These are phyloP conservation scores for Fraxinus angustifolia DNA, from an alignment of 305 asterid genomes.

Conservation along the genomic window DNA sequence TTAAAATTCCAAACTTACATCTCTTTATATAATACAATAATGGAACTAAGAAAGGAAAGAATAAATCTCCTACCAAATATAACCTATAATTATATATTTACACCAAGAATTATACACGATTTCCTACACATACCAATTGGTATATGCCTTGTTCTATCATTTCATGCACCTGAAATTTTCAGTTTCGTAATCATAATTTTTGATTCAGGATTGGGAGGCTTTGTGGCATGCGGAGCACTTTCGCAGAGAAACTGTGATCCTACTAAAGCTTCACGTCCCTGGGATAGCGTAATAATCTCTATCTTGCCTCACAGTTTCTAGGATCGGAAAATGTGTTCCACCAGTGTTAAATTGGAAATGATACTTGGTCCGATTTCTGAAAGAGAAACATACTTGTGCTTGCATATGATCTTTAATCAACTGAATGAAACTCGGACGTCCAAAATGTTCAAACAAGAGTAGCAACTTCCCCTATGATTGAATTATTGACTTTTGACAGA, in stretches of 20 bases:
- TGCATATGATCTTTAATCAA: background rate
- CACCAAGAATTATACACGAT: too few species aligned
- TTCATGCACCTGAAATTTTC: slow-evolving; percentile 9
- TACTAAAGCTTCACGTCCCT: slow-evolving; percentile 88
- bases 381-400: slow-evolving; percentile 5
- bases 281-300: slow-evolving; percentile 72
- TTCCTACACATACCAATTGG: slow-evolving; percentile 78
- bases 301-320: background rate
- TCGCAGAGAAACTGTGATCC: slow-evolving; percentile 59
- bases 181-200: slow-evolving; percentile 20
- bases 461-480: slow-evolving; percentile 17
- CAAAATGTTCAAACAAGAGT: background rate
- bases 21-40: too few species aligned
- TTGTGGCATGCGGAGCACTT: slow-evolving; percentile 52
- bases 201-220: slow-evolving; percentile 49
- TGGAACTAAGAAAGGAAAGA: too few species aligned
- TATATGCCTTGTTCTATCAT: slow-evolving; percentile 12
- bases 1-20: too few species aligned
- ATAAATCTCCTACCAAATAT: too few species aligned
- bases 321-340: background rate
- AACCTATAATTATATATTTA: too few species aligned
- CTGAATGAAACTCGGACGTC: background rate
- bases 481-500: slow-evolving; percentile 37
- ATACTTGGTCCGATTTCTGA: background rate
- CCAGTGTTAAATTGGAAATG: background rate